Evolutionary conservation across 2,329 filamentous ascomycete genomes (phyloP).

Genomic region (Dothideomycetidae sp.): DNA sequence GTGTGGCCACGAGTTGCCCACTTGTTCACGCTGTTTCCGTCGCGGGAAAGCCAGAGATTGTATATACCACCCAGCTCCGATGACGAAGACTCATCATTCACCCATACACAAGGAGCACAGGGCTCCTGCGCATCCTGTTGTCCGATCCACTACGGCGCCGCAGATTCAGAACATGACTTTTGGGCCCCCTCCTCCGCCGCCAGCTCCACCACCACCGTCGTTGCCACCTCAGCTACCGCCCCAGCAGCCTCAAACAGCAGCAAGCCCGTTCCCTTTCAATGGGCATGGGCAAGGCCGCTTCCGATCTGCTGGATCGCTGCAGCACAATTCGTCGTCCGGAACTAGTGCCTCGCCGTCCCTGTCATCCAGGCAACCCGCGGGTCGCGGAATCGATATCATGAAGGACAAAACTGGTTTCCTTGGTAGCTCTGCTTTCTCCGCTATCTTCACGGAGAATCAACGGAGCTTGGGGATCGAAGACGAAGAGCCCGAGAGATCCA

Average conservation of each 20-base stretch:
- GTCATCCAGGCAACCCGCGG: conserved; percentile 9
- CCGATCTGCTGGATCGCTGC: conserved; percentile 1
- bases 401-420: conserved; percentile 21
- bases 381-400: conserved; percentile 15
- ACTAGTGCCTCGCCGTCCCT: conserved; percentile 1
- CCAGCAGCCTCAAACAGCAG: background rate
- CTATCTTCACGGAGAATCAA: conserved; percentile 21
- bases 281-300: conserved; percentile 10
- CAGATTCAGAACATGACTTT: conserved; percentile 8
- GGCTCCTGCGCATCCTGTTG: conserved; percentile 8
- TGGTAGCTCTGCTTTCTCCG: conserved; percentile 21
- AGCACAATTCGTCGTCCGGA: conserved; percentile 1
- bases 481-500: conserved; percentile 15
- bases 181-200: conserved; percentile 9
- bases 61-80: conserved; percentile 23
- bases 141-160: conserved; percentile 7
- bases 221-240: conserved; percentile 1
- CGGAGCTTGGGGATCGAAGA: conserved; percentile 15
- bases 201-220: conserved; percentile 14
- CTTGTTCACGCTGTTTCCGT: conserved; percentile 21
- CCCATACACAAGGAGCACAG: conserved; percentile 8
- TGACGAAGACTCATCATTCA: conserved; percentile 16
- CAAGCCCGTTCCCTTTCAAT: background rate
- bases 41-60: conserved; percentile 21
- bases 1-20: conserved; percentile 21